A percentile compares a stretch with the other conserved stretches of the same genome.
Evolutionary conservation across 2,329 filamentous ascomycete species (phyloP).

Genomic region (Xylaria sp.): DNA sequence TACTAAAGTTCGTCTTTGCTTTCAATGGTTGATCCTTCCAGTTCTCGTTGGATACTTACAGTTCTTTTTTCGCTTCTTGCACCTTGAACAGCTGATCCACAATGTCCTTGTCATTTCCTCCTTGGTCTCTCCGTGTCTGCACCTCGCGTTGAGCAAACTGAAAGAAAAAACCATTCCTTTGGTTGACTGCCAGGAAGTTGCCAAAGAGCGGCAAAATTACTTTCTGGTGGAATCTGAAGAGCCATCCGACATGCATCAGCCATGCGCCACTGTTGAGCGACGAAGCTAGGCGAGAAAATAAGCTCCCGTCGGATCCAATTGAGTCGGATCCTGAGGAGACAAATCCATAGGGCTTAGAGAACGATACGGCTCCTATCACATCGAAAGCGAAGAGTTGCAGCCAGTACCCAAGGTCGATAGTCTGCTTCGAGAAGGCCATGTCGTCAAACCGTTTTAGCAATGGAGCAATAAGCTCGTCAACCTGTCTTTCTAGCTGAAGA

Average conservation of each 20-base stretch:
- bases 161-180: conserved; percentile 39
- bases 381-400: conserved; percentile 37
- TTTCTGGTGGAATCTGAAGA: conserved; percentile 29
- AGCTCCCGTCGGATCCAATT: conserved; percentile 27
- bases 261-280: conserved; percentile 16
- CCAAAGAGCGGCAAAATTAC: conserved; percentile 31
- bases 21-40: not conserved
- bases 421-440: conserved; percentile 3
- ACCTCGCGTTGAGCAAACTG: conserved; percentile 31
- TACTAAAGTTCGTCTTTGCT: conserved; percentile 3
- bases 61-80: conserved; percentile 27
- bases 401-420: conserved; percentile 32
- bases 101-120: conserved; percentile 32
- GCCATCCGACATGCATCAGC: conserved; percentile 28
- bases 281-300: conserved; percentile 27
- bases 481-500: conserved; percentile 33
- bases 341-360: conserved; percentile 36
- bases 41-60: conserved; percentile 15
- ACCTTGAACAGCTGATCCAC: conserved; percentile 32
- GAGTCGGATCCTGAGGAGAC: conserved; percentile 23
- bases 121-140: conserved; percentile 20
- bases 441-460: conserved; percentile 27
- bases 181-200: conserved; percentile 36
- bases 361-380: conserved; percentile 36
- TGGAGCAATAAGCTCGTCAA: conserved; percentile 18